These are phyloP conservation scores for Cyberlindnera subsufficiens DNA, from an alignment of 805 yeast genomes.

Conservation along the genomic window DNA sequence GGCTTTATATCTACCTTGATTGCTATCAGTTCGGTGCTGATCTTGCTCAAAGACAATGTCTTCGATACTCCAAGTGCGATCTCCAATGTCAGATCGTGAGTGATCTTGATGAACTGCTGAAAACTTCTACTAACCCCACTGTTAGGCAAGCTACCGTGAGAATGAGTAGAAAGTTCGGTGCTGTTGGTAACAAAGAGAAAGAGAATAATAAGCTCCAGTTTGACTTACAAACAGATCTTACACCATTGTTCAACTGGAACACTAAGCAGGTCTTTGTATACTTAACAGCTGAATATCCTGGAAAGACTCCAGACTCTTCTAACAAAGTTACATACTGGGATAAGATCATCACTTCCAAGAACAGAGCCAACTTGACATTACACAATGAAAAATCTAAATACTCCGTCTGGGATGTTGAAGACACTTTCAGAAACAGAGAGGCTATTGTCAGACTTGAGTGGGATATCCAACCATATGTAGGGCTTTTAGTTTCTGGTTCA, in stretches of 20 bases:
- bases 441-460: constrained; percentile 73
- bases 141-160: constrained; percentile 35
- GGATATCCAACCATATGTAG: constrained; percentile 91
- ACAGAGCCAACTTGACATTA: constrained; percentile 53
- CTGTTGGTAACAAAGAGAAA: constrained; percentile 58
- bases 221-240: constrained; percentile 68
- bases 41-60: constrained; percentile 40
- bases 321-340: constrained; percentile 91
- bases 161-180: constrained; percentile 61
- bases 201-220: constrained; percentile 71
- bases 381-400: constrained; percentile 61
- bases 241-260: constrained; percentile 89
- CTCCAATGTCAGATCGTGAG: constrained; percentile 30
- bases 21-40: constrained; percentile 41
- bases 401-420: constrained; percentile 80
- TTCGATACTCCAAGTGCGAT: constrained; percentile 35
- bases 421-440: constrained; percentile 49
- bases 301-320: constrained; percentile 29
- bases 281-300: constrained; percentile 74
- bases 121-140: constrained; percentile 15
- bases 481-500: constrained; percentile 69
- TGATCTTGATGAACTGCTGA: background rate
- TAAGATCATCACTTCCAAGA: constrained; percentile 55
- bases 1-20: constrained; percentile 42
- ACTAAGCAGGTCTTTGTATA: constrained; percentile 94